A percentile compares a stretch with the other conserved stretches of the same genome.
These are phyloP conservation scores for Arthroderma uncinatum DNA, from an alignment of 2,329 filamentous ascomycete genomes.

Conservation along the genomic window DNA sequence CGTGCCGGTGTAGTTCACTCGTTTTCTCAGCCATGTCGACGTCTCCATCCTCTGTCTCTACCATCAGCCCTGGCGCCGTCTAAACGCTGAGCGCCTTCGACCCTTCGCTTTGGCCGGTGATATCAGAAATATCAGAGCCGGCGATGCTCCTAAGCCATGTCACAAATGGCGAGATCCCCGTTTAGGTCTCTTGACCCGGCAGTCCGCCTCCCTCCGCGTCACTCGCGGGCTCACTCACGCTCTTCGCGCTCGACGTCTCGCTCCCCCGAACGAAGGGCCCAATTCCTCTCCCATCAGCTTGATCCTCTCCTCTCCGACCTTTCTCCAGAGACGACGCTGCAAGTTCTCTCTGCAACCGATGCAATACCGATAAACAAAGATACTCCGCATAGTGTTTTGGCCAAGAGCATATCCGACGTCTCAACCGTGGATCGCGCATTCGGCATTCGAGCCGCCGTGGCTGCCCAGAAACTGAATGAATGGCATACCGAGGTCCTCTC, in stretches of 20 bases:
- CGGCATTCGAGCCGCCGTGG: constrained; percentile 48
- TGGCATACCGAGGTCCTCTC: constrained; percentile 49
- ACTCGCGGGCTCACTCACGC: constrained; percentile 16
- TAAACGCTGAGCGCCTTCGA: not conserved
- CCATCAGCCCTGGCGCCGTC: not conserved
- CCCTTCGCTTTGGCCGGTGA: not conserved
- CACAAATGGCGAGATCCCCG: constrained; percentile 10
- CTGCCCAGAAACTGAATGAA: constrained; percentile 46
- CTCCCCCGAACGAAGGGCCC: constrained; percentile 29
- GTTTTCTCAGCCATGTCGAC: constrained; percentile 1
- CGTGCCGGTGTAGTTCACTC: not conserved
- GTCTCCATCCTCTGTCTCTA: not conserved
- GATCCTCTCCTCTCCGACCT: constrained; percentile 43
- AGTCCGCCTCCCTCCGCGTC: constrained; percentile 21
- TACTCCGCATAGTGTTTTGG: constrained; percentile 31
- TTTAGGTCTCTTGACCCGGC: constrained; percentile 23
- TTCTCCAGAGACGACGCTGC: constrained; percentile 44
- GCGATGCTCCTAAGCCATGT: not conserved
- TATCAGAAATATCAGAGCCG: not conserved
- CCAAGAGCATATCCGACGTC: constrained; percentile 44
- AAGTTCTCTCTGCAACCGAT: constrained; percentile 38
- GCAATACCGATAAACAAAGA: constrained; percentile 28
- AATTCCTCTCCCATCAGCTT: constrained; percentile 28
- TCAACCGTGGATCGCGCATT: constrained; percentile 47
- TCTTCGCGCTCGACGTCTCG: constrained; percentile 27